These are phyloP conservation scores for Fusarium chuoi DNA, from an alignment of 2,329 filamentous ascomycete genomes.

Conservation along the genomic window DNA sequence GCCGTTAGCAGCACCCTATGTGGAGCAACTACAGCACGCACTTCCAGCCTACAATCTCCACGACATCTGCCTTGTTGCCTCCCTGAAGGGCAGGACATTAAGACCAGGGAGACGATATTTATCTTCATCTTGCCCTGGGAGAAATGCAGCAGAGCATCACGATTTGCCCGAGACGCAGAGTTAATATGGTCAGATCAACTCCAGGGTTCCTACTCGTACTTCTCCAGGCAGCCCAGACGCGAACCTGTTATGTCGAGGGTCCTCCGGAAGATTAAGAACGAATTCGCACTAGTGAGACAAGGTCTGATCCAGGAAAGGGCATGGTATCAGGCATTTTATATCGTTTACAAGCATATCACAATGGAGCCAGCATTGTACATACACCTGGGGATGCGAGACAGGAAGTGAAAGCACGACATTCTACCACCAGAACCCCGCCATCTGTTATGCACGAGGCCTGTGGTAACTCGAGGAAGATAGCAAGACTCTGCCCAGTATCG, in stretches of 20 bases:
- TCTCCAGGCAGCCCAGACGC: neutral
- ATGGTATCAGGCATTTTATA: neutral
- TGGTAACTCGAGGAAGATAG: neutral
- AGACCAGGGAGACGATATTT: neutral
- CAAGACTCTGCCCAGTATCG: neutral
- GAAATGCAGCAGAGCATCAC: neutral
- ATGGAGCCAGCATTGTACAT: neutral
- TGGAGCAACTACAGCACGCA: conserved; percentile 27
- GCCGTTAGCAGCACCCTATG: conserved; percentile 29
- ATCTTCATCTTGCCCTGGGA: neutral
- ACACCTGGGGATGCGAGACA: neutral
- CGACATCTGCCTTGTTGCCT: conserved; percentile 6
- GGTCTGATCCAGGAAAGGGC: neutral
- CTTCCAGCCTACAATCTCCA: conserved; percentile 21
- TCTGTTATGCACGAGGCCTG: neutral
- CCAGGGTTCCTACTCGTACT: neutral
- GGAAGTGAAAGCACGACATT: conserved; percentile 13
- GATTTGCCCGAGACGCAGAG: neutral
- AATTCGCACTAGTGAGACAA: conserved; percentile 20
- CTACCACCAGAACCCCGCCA: conserved; percentile 13
- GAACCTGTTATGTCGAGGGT: neutral
- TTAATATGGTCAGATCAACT: neutral
- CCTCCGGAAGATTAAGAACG: neutral
- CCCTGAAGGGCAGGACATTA: conserved; percentile 5
- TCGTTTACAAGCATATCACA: conserved; percentile 33